Evolutionary conservation across 2,329 filamentous ascomycete species (phyloP), one percentile per base, ranked within the genome.

Genomic region (Triangularia verruculosa): DNA sequence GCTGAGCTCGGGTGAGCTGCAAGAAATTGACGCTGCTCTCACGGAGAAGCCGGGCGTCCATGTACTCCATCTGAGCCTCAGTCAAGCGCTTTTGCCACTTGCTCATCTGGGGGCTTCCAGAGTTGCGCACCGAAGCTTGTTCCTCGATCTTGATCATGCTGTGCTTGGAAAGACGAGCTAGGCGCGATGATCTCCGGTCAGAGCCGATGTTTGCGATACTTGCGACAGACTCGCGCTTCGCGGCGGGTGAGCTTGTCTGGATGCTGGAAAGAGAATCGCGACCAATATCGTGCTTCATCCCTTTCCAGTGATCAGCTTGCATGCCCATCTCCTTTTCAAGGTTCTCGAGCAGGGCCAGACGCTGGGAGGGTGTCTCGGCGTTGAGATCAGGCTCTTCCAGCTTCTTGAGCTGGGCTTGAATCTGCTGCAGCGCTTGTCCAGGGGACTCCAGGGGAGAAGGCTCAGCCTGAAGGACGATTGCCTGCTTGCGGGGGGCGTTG

Each of bases 321-420:
- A 80, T 73, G 0, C 82, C 84, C 80, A 89, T 85, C 72, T 89
- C 87, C 65, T 77, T 78, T 70, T 89, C 87, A 1, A 89, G 75
- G 64, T 86, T 82, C 30, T 84, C 81, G 1, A 89, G 75, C 2
- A 88, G 77, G 32, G 77, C 79, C 63, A 83, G 74, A 27, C 80
- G 77, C 61, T 77, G 77, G 13, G 76, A 74, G 27, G 79, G 74
- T 66, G 74, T 79, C 60, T 76, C 76, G 0, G 73, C 73, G 13
- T 75, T 75, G 32, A 70, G 68, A 30, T 73, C 74, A 4, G 77
- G 70, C 59, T 79, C 71, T 20, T 85, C 83, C 8, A 85, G 74
- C 39, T 78, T 80, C 64, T 74, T 76, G 20, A 87, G 76, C 68
- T 86, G 83, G 28, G 78, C 77, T 70, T 85, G 80, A 39, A 87